Evolutionary conservation across 164 flowering plant species (phyloP), one percentile per base, ranked within the genome.

Genomic region (Tetracentron sinense): DNA sequence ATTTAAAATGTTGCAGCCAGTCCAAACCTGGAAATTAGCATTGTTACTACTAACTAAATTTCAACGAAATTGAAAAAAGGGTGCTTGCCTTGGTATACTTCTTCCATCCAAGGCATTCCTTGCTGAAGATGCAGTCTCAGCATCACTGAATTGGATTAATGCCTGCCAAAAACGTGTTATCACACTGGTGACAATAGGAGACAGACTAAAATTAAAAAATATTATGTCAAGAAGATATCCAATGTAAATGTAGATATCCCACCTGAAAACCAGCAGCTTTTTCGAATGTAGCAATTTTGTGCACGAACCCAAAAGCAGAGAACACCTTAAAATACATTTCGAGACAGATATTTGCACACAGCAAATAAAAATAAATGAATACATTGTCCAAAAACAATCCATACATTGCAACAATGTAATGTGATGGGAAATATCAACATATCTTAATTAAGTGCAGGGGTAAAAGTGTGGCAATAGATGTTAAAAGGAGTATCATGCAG

Each of bases 261-360:
- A 88, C 97, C 94, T 92, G 97, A 73, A 92, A 92, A 44, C 97
- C 96, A 54, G 96, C 96, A 69, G 94, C 87, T 73, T 92, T 92
- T 60, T 92, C 97, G 70, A 92, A 92, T 47, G 97, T 92, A 54
- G 97, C 92, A 65, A 92, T 87, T 77, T 92, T 92, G 70, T 89
- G 97, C 63, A 92, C 97, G 70, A 85, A 87, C 0, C 97, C 97
- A 83, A 92, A 92, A 55, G 96, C 94, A 58, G 97, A 92, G 66
- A 92, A 92, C 17, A 92, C 96, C 98, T 92, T n/a, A 76, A 54
- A 75, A 79, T 26, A 54, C 23, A 47, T 1, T 7, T 54, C 52
- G 44, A 56, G 42, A 57, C 44, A 64, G 69, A 69, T 26, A 54
- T 56, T 25, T 58, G 42, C 48, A 58, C 2, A 19, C 0, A 25